These are phyloP conservation scores for Priceomyces castillae DNA, from an alignment of 805 yeast genomes.

Conservation along the genomic window DNA sequence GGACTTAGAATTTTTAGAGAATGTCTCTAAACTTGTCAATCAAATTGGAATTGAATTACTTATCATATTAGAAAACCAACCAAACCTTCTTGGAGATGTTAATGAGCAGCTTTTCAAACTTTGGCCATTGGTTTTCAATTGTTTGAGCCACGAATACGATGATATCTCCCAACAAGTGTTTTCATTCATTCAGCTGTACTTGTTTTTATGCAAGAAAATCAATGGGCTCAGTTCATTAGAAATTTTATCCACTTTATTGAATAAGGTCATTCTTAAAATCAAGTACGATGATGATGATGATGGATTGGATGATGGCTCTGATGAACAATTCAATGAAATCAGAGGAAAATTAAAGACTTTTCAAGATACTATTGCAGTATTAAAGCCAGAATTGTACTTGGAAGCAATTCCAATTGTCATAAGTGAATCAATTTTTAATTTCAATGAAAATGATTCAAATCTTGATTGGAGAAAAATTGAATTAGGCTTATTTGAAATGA, in stretches of 20 bases:
- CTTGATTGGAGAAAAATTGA: conserved; percentile 80
- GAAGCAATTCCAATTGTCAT: conserved; percentile 62
- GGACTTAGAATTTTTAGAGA: conserved; percentile 68
- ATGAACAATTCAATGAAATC: conserved; percentile 76
- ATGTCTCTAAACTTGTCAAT: conserved; percentile 69
- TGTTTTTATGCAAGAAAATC: conserved; percentile 64
- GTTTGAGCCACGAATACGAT: conserved; percentile 80
- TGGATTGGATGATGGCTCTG: conserved; percentile 65
- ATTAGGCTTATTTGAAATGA: conserved; percentile 79
- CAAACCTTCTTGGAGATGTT: conserved; percentile 36
- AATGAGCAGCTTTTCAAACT: conserved; percentile 53
- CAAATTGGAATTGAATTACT: conserved; percentile 74
- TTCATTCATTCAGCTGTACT: conserved; percentile 72
- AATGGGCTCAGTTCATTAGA: conserved; percentile 37
- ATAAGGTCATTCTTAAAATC: conserved; percentile 73
- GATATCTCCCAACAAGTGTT: conserved; percentile 83
- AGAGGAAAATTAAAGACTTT: conserved; percentile 71
- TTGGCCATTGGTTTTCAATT: conserved; percentile 70
- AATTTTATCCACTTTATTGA: conserved; percentile 60
- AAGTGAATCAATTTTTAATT: conserved; percentile 41
- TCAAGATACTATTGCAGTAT: conserved; percentile 73
- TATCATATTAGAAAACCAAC: conserved; percentile 54
- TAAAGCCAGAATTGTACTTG: conserved; percentile 58
- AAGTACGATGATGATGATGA: conserved; percentile 75
- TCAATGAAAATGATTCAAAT: conserved; percentile 9